phyloP scores from a whole-genome alignment of 306 rosid genomes.

The Chamaecrista fasciculata region DNA sequence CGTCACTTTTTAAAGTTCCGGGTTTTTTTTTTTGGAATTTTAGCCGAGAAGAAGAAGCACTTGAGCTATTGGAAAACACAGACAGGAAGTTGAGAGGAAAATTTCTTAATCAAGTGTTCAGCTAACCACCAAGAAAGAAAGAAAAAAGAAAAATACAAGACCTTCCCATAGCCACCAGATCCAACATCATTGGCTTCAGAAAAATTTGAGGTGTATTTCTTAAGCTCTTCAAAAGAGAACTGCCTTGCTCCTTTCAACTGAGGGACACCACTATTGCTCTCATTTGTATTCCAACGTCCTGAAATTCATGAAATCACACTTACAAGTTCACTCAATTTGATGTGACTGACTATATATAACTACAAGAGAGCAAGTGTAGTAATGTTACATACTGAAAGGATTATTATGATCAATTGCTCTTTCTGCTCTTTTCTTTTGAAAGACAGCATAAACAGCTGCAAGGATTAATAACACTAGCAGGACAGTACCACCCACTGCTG shows the following conservation, averaged over 20 bases:
- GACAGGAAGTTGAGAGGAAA: background rate
- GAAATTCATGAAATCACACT: slow-evolving; percentile 31
- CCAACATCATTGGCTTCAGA: slow-evolving; percentile 50
- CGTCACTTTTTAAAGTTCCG: too few relatives aligned
- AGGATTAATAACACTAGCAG: slow-evolving; percentile 46
- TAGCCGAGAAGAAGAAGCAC: background rate
- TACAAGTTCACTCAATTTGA: slow-evolving; percentile 13
- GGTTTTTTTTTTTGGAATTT: too few relatives aligned
- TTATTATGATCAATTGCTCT: slow-evolving; percentile 37
- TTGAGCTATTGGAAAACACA: background rate
- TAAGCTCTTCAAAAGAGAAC: slow-evolving; percentile 59
- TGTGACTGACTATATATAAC: background rate
- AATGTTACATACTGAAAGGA: slow-evolving; percentile 41
- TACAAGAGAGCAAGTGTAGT: background rate
- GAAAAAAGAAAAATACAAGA: slow-evolving; percentile 11
- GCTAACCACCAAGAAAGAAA: too few relatives aligned
- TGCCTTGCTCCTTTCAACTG: slow-evolving; percentile 52
- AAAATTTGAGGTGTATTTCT: slow-evolving; percentile 48
- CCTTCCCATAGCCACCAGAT: slow-evolving; percentile 70
- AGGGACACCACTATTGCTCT: slow-evolving; percentile 37
- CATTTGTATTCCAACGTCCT: slow-evolving; percentile 38
- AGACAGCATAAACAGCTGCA: slow-evolving; percentile 49
- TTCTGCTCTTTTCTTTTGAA: slow-evolving; percentile 49
- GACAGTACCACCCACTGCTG: slow-evolving; percentile 54
- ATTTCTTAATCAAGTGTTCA: background rate